Percentiles rank a stretch among this genome's conserved stretches.
Evolutionary conservation across 495 filamentous ascomycete genomes (phyloP).

Genomic region (Aspergillus cavernicola): DNA sequence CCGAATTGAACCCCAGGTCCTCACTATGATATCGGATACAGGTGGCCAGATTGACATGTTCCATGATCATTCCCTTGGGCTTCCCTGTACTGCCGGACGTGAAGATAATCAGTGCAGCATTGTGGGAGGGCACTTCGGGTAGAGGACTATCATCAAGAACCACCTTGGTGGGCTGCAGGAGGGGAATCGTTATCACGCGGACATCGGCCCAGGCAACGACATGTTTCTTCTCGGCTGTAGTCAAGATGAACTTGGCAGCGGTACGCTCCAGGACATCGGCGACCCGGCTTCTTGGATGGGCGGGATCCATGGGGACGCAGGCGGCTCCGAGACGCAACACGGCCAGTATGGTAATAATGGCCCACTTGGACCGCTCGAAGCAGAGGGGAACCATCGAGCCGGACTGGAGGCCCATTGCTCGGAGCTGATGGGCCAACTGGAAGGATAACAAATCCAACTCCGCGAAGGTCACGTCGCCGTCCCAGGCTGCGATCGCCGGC

Average conservation of each 20-base stretch:
- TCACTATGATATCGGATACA: neutral
- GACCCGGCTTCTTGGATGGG: constrained; percentile 37
- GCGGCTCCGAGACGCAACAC: constrained; percentile 47
- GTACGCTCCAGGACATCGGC: constrained; percentile 27
- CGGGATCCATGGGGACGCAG: constrained; percentile 41
- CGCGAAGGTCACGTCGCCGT: constrained; percentile 24
- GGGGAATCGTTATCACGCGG: neutral
- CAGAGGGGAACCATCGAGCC: constrained; percentile 33
- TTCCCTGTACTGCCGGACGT: constrained; percentile 39
- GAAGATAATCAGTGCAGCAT: constrained; percentile 23
- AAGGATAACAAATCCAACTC: constrained; percentile 29
- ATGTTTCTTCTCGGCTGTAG: neutral
- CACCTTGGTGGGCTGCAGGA: constrained; percentile 36
- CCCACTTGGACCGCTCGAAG: constrained; percentile 42
- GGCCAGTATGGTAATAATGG: constrained; percentile 35
- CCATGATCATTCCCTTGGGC: constrained; percentile 40
- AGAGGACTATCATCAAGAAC: neutral
- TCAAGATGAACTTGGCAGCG: constrained; percentile 15
- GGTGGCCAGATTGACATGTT: constrained; percentile 25
- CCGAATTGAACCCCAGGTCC: neutral
- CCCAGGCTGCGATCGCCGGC: constrained; percentile 22
- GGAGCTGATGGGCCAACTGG: constrained; percentile 26
- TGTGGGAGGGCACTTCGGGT: neutral
- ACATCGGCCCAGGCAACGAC: neutral
- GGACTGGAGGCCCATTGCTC: neutral